Base-by-base conservation (phyloP, 2,329 filamentous ascomycete species). In the Stachybotrys chlorohalonatus region DNA sequence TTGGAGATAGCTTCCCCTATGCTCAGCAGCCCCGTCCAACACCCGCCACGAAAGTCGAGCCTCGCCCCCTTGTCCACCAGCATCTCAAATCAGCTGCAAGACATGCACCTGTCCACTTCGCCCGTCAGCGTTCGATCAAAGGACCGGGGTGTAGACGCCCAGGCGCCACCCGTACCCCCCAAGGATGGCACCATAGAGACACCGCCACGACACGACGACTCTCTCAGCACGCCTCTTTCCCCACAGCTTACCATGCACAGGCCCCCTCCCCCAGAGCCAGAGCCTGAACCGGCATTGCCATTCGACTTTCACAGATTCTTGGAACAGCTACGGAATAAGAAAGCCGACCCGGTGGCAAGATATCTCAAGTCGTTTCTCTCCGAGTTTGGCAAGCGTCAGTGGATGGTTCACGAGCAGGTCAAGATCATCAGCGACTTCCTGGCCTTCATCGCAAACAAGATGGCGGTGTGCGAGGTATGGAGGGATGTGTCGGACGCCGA, bases 391-490 rank as follows among this genome's bases (percentile, higher is more conserved):
- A 99, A 97, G 75, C 90, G 92, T 62, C 94, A 97, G 71, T 99
- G 94, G 94, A 95, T 96, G 89, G 94, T 96, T 7, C 94, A 99
- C 68, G 94, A 99, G 73, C 94, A 99, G 70, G 94, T 97, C 68
- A 99, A 99, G 73, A 97, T 99, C 58, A 96, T 99, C 57, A 85
- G 90, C 60, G 95, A 99, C 68, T 99, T 99, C 62, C 76, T 99
- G 51, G 85, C 91, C 49, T 99, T 99, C 65, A 99, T 99, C 59
- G 89, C 89, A 53, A 96, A 96, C 73, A 97, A 97, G 75, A 99
- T 99, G 95, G 90, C 87, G 13, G 82, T 90, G 60, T 99, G 94
- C 66, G 94, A 99, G 58, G 90, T 99, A 3, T 99, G 94, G 94
- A 84, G 89, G 55, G 90, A 94, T 39, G 90, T 97, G 0, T 95